Evolutionary conservation across 2,329 filamentous ascomycete species (phyloP).

Genomic region (Fusarium phyllophilum): DNA sequence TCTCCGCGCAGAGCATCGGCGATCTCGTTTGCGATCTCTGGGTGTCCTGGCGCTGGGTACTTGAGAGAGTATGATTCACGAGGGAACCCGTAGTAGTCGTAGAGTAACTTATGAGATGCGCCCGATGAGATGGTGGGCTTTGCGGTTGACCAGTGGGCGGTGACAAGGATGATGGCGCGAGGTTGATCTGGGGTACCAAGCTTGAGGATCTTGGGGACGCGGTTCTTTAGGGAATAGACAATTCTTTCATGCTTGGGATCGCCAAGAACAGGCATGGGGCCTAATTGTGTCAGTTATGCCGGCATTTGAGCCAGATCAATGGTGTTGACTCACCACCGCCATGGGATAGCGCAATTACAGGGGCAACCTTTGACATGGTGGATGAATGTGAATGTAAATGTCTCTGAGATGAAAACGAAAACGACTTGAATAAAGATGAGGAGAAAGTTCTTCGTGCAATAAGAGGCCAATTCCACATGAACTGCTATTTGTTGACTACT

Average conservation of each 20-base stretch:
- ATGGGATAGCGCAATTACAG: slow-evolving; percentile 61
- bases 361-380: slow-evolving; percentile 54
- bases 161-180: slow-evolving; percentile 65
- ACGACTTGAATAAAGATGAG: neutral
- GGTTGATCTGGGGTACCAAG: slow-evolving; percentile 61
- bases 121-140: slow-evolving; percentile 63
- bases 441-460: slow-evolving; percentile 13
- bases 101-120: slow-evolving; percentile 59
- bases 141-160: slow-evolving; percentile 65
- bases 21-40: slow-evolving; percentile 62
- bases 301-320: neutral
- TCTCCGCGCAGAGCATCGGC: slow-evolving; percentile 55
- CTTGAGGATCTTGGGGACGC: slow-evolving; percentile 65
- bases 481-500: neutral
- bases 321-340: slow-evolving; percentile 53
- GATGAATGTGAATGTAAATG: slow-evolving; percentile 3
- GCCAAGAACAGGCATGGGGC: slow-evolving; percentile 67
- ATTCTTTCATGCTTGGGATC: slow-evolving; percentile 64
- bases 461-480: slow-evolving; percentile 27
- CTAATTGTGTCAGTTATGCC: slow-evolving; percentile 38
- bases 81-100: slow-evolving; percentile 70
- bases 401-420: neutral
- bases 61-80: slow-evolving; percentile 63
- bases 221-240: slow-evolving; percentile 61
- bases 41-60: slow-evolving; percentile 66